These are phyloP conservation scores for Aspergillus wentii DNA, from an alignment of 495 filamentous ascomycete species.

Conservation along the genomic window DNA sequence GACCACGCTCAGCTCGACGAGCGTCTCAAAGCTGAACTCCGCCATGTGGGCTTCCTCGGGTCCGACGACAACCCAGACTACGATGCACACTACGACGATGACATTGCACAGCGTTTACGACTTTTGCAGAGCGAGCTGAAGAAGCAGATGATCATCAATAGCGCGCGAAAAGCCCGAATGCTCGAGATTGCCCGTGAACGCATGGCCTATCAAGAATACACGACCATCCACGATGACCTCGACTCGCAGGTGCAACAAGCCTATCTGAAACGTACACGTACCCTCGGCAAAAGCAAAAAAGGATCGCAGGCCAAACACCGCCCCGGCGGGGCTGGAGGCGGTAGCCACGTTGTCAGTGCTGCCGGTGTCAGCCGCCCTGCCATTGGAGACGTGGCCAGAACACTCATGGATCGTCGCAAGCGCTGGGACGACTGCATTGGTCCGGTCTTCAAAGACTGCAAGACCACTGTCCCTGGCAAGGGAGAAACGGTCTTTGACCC, in stretches of 20 bases:
- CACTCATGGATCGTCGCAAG: slow-evolving; percentile 80
- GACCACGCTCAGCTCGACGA: slow-evolving; percentile 85
- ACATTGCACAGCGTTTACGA: slow-evolving; percentile 84
- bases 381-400: slow-evolving; percentile 85
- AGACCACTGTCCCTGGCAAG: slow-evolving; percentile 49
- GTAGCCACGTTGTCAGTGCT: slow-evolving; percentile 42
- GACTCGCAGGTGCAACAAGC: slow-evolving; percentile 93
- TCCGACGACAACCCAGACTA: slow-evolving; percentile 68
- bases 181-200: slow-evolving; percentile 81
- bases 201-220: slow-evolving; percentile 93
- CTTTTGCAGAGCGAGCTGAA: slow-evolving; percentile 77
- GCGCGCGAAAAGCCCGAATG: slow-evolving; percentile 80
- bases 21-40: slow-evolving; percentile 82
- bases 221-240: slow-evolving; percentile 93
- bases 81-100: slow-evolving; percentile 88
- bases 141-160: slow-evolving; percentile 77
- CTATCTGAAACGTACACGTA: slow-evolving; percentile 94
- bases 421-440: slow-evolving; percentile 87
- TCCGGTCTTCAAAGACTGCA: slow-evolving; percentile 76
- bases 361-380: slow-evolving; percentile 64
- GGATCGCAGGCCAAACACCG: slow-evolving; percentile 61
- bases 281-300: slow-evolving; percentile 90
- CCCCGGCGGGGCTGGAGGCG: slow-evolving; percentile 56
- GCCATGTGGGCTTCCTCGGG: slow-evolving; percentile 86
- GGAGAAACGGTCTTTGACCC: slow-evolving; percentile 63